These are phyloP conservation scores for Scheffersomyces illinoinensis DNA, from an alignment of 1,139 yeast genomes.

Conservation along the genomic window DNA sequence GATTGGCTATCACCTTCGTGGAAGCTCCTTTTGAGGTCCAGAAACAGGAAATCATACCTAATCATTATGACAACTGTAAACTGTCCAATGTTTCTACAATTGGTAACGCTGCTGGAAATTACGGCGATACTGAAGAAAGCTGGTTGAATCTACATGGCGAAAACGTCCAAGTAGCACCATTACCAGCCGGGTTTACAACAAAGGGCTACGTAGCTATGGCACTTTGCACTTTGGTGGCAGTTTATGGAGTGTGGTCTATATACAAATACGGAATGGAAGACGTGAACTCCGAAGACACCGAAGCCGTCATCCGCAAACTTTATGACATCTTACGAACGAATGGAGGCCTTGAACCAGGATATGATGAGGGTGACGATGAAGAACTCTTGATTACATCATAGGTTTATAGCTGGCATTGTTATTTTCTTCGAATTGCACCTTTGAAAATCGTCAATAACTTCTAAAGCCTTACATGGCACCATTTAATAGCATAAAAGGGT, in stretches of 20 bases:
- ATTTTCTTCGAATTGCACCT: neutral
- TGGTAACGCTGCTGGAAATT: conserved; percentile 76
- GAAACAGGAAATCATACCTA: conserved; percentile 26
- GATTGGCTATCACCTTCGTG: conserved; percentile 68
- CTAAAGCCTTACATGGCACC: neutral
- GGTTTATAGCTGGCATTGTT: neutral
- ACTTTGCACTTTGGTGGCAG: conserved; percentile 56
- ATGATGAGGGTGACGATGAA: neutral
- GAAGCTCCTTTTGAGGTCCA: conserved; percentile 71
- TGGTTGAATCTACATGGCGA: conserved; percentile 61
- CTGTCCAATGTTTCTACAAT: conserved; percentile 45
- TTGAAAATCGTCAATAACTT: neutral
- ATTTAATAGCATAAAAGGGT: neutral
- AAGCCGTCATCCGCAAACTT: conserved; percentile 17
- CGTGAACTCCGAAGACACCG: conserved; percentile 48
- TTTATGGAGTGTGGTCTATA: conserved; percentile 58
- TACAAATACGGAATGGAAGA: conserved; percentile 64
- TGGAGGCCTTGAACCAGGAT: neutral
- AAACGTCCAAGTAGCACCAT: conserved; percentile 51
- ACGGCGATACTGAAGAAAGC: conserved; percentile 25
- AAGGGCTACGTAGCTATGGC: conserved; percentile 67
- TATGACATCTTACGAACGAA: conserved; percentile 12
- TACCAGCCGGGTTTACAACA: conserved; percentile 69
- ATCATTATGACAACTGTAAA: conserved; percentile 62
- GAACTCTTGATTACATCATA: neutral